A percentile compares a stretch with the other conserved stretches of the same genome.
phyloP scores from a whole-genome alignment of 805 yeast species.

The Tetrapisispora fleetii region DNA sequence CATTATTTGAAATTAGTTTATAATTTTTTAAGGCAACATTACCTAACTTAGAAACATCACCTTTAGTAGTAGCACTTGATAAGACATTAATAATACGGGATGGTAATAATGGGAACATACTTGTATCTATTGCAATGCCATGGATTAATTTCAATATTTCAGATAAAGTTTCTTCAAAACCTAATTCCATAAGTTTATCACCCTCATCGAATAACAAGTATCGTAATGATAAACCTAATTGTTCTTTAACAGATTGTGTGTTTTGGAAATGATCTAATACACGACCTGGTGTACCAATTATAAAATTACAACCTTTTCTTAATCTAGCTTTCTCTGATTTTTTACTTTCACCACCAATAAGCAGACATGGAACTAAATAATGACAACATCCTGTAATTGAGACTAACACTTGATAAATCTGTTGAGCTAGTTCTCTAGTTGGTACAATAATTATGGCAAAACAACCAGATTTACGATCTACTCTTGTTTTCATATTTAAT shows the following conservation, averaged over 20 bases:
- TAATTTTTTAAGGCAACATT: constrained; percentile 67
- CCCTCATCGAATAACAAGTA: constrained; percentile 96
- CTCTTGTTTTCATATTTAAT: constrained; percentile 41
- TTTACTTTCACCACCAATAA: constrained; percentile 97
- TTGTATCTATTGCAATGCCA: constrained; percentile 31
- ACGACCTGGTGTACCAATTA: constrained; percentile 98
- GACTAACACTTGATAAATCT: constrained; percentile 75
- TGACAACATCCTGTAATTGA: constrained; percentile 66
- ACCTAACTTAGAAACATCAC: constrained; percentile 71
- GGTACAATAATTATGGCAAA: constrained; percentile 88
- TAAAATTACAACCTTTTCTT: constrained; percentile 88
- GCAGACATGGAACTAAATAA: constrained; percentile 87
- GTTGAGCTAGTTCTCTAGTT: constrained; percentile 89
- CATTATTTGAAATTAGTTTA: constrained; percentile 45
- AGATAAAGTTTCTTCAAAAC: constrained; percentile 87
- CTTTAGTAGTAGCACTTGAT: constrained; percentile 91
- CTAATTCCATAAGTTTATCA: constrained; percentile 89
- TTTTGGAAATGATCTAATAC: constrained; percentile 89
- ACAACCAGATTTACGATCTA: constrained; percentile 62
- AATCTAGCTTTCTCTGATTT: constrained; percentile 93
- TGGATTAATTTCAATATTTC: constrained; percentile 58
- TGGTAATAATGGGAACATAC: constrained; percentile 52
- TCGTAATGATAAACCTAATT: constrained; percentile 52
- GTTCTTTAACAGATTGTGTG: constrained; percentile 59
- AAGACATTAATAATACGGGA: constrained; percentile 60